Percentiles rank a stretch among this genome's conserved stretches.
Evolutionary conservation across 306 rosid genomes (phyloP).

Genomic region (Nissolia schottii): DNA sequence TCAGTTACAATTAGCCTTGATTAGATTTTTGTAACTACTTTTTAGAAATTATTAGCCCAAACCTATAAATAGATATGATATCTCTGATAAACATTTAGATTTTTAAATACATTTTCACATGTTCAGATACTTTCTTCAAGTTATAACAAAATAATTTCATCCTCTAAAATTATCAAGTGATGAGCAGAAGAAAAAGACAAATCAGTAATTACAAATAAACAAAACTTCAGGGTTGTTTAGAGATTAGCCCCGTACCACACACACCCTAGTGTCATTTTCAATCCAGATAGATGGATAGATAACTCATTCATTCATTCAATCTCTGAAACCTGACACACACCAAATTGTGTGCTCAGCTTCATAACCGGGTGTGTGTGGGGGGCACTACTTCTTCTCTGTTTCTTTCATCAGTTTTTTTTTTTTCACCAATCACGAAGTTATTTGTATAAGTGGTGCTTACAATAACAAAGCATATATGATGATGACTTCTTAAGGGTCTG

Average conservation of each 20-base stretch:
- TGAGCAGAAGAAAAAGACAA: slow-evolving; percentile 24
- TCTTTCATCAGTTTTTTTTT: slow-evolving; percentile 5
- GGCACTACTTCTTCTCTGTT: slow-evolving; percentile 17
- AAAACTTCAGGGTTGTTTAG: slow-evolving; percentile 18
- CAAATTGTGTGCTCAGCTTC: neutral
- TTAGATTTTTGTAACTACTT: too few species aligned
- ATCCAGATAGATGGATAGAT: too few species aligned
- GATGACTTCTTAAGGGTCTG: too few species aligned
- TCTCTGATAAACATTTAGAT: too few species aligned
- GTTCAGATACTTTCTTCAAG: too few species aligned
- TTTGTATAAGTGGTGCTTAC: neutral
- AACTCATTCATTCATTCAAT: slow-evolving; percentile 26
- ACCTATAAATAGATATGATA: too few species aligned
- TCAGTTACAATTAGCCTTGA: too few species aligned
- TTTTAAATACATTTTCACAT: too few species aligned
- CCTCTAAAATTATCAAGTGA: neutral
- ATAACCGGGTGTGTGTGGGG: neutral
- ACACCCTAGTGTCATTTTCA: slow-evolving; percentile 37
- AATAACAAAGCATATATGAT: neutral
- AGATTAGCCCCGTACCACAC: slow-evolving; percentile 12
- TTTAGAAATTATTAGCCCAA: too few species aligned
- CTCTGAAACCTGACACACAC: too few species aligned
- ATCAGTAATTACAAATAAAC: slow-evolving; percentile 11
- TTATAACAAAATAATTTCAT: too few species aligned
- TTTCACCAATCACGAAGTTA: neutral